Evolutionary conservation across 1,139 yeast genomes (phyloP), one percentile per base, ranked within the genome.

Genomic region (Barnettozyma hawaiiensis): DNA sequence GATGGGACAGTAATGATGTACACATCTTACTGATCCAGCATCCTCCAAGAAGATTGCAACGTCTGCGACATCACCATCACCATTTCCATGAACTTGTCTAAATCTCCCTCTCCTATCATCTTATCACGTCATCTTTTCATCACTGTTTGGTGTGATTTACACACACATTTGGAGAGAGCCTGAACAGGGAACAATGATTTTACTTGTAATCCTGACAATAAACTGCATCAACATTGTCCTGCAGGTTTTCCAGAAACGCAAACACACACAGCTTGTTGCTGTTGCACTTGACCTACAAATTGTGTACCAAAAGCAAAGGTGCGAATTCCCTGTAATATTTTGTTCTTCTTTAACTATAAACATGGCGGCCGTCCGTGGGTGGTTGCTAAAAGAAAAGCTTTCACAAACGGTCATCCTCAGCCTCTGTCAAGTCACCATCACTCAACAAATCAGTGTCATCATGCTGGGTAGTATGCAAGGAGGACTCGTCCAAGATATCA

Each of bases 1-100:
- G 74, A 70, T 53, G 75, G 76, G 2, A 59, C 62, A 3, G 53
- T 65, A n/a, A 47, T 54, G 24, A 48, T 56, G 4, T 61, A 60
- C 45, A 50, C 45, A 9, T 47, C 33, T 18, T 31, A 8, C 18
- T 31, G 14, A 31, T 31, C 14, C 9, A 16, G 4, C 4, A 12
- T 14, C 18, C 11, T 15, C 7, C 15, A 28, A 23, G 26, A 6
- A 9, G 7, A 4, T 23, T 9, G 12, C 11, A 23, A 9, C 26
- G 4, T 23, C 26, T 9, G 7, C 4, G 26, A 10, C 26, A 8
- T 23, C 11, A 23, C 7, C 4, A 9, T 10, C 11, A 4, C 10
- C 7, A 23, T 6, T 23, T 23, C n/a, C n/a, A n/a, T n/a, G n/a
- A n/a, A n/a, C n/a, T 9, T 22, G 23, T 9, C 23, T 9, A 22